Evolutionary conservation across 2,329 filamentous ascomycete species (phyloP).

Genomic region (Pyrenophora seminiperda): DNA sequence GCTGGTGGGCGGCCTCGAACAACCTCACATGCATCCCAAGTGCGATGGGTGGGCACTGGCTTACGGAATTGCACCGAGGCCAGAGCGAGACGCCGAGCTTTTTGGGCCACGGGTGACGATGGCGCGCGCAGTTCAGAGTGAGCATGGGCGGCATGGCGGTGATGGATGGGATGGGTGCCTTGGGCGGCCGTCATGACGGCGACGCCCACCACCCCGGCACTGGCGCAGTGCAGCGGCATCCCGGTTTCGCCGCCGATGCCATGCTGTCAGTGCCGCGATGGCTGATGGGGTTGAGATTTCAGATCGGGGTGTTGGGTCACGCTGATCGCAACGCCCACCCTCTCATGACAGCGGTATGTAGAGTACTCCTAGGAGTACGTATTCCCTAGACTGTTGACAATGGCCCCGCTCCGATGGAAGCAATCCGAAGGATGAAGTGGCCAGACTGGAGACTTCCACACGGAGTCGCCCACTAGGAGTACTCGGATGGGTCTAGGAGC

Average conservation of each 20-base stretch:
- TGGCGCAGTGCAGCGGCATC: background rate
- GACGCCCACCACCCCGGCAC: conserved; percentile 20
- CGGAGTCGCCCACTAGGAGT: conserved; percentile 3
- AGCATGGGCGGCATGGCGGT: background rate
- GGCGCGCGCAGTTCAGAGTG: conserved; percentile 23
- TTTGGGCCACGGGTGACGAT: conserved; percentile 30
- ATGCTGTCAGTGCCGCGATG: conserved; percentile 20
- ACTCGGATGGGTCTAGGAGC: no score
- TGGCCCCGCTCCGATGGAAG: conserved; percentile 8
- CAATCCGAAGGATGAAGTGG: no score
- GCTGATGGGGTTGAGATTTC: conserved; percentile 18
- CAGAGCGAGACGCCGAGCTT: conserved; percentile 24
- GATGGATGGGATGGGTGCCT: no score
- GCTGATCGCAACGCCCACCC: conserved; percentile 22
- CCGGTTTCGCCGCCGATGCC: conserved; percentile 23
- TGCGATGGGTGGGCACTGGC: conserved; percentile 18
- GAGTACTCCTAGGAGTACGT: no score
- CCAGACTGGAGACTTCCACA: no score
- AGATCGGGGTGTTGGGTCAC: conserved; percentile 20
- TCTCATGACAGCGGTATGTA: background rate
- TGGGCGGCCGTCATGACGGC: conserved; percentile 24
- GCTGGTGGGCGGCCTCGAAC: conserved; percentile 17
- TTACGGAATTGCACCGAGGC: conserved; percentile 27
- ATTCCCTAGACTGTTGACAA: conserved; percentile 15
- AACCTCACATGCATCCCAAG: conserved; percentile 17